Percentiles rank a stretch among this genome's conserved stretches.
phyloP scores from a whole-genome alignment of 2,329 filamentous ascomycete genomes.

The Penicillium rolfsii region DNA sequence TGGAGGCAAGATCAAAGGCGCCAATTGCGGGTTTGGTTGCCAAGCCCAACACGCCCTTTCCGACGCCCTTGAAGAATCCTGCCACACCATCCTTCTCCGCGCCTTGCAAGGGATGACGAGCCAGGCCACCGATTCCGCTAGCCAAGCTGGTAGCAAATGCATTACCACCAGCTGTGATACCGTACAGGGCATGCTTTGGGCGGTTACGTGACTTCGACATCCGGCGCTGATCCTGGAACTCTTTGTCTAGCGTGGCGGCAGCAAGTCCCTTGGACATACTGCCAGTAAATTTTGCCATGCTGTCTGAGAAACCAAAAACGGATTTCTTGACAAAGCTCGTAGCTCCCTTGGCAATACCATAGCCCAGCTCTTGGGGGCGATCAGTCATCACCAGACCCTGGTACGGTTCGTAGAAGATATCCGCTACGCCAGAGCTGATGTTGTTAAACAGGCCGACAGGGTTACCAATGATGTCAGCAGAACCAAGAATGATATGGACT shows the following conservation, averaged over 20 bases:
- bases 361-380: slow-evolving; percentile 88
- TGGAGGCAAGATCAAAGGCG: slow-evolving; percentile 94
- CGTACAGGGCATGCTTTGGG: slow-evolving; percentile 95
- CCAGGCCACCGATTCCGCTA: slow-evolving; percentile 89
- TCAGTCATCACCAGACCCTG: slow-evolving; percentile 97
- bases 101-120: slow-evolving; percentile 90
- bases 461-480: slow-evolving; percentile 95
- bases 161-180: slow-evolving; percentile 92
- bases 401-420: slow-evolving; percentile 99
- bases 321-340: slow-evolving; percentile 98
- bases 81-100: slow-evolving; percentile 92
- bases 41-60: slow-evolving; percentile 90
- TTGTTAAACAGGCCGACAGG: slow-evolving; percentile 98
- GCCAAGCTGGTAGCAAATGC: slow-evolving; percentile 91
- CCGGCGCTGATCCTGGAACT: slow-evolving; percentile 94
- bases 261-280: slow-evolving; percentile 96
- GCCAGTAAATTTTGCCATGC: slow-evolving; percentile 95
- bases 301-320: slow-evolving; percentile 95
- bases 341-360: slow-evolving; percentile 94
- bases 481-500: slow-evolving; percentile 95
- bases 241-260: slow-evolving; percentile 94
- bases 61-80: slow-evolving; percentile 96
- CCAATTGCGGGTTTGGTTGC: slow-evolving; percentile 97
- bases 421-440: slow-evolving; percentile 92
- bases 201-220: slow-evolving; percentile 92